These are phyloP conservation scores for Onygenales sp. DNA, from an alignment of 2,329 filamentous ascomycete genomes.

Conservation along the genomic window DNA sequence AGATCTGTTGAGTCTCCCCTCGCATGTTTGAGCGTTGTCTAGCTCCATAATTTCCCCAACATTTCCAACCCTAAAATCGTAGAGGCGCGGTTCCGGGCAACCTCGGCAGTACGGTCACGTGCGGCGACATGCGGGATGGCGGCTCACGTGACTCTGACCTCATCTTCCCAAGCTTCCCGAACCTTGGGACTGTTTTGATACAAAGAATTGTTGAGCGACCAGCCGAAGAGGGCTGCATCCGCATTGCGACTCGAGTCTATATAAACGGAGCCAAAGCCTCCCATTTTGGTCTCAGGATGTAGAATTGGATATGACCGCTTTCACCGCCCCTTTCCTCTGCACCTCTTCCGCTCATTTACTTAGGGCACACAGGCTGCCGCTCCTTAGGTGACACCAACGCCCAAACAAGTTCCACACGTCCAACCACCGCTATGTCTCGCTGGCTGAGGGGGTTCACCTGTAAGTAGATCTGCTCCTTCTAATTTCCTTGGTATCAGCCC, in stretches of 20 bases:
- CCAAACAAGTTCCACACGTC: not conserved
- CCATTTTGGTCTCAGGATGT: not conserved
- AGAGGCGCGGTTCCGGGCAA: not conserved
- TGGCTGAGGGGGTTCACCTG: slow-evolving; percentile 13
- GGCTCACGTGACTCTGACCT: not conserved
- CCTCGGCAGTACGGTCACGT: not conserved
- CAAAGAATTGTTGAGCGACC: too few species aligned
- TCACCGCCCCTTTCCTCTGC: not conserved
- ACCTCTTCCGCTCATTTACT: not conserved
- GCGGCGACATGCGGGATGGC: not conserved
- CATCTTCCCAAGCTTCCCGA: not conserved
- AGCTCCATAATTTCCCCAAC: not conserved
- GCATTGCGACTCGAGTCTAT: not conserved
- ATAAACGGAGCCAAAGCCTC: not conserved
- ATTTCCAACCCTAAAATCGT: not conserved
- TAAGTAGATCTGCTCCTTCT: slow-evolving; percentile 9
- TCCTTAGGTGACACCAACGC: not conserved
- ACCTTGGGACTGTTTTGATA: too few species aligned
- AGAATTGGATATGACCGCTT: not conserved
- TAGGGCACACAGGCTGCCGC: not conserved
- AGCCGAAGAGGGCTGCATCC: not conserved
- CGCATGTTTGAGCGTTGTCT: not conserved
- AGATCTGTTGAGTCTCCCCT: not conserved
- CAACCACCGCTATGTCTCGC: not conserved
- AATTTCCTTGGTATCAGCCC: slow-evolving; percentile 9